These are phyloP conservation scores for Syzygium malaccense DNA, from an alignment of 441 rosid genomes.

Conservation along the genomic window DNA sequence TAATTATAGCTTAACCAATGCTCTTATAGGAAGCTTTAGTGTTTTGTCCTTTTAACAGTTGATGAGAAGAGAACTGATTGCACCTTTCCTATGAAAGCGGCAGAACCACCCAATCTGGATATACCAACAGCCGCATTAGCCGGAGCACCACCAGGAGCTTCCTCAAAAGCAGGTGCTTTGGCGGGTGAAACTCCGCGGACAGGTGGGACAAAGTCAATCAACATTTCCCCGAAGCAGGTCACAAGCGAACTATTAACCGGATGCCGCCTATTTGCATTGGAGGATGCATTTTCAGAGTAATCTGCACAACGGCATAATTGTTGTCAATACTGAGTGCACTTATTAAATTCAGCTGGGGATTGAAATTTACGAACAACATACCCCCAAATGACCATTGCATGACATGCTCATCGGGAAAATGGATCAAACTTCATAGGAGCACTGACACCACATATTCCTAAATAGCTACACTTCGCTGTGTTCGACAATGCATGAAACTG, in stretches of 20 bases:
- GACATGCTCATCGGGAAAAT: not conserved
- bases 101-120: constrained; percentile 82
- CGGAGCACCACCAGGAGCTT: constrained; percentile 99
- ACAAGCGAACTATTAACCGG: constrained; percentile 32
- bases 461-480: not conserved
- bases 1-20: not conserved
- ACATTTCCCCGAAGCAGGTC: constrained; percentile 88
- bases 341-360: not conserved
- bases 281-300: constrained; percentile 23
- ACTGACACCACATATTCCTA: not conserved
- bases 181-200: constrained; percentile 83
- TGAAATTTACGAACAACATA: not conserved
- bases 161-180: constrained; percentile 91
- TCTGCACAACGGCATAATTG: constrained; percentile 18
- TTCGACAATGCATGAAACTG: not conserved
- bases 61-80: not conserved
- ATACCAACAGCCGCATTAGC: constrained; percentile 96
- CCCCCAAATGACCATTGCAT: not conserved
- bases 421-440: not conserved
- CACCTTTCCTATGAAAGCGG: constrained; percentile 96
- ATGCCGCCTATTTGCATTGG: constrained; percentile 8
- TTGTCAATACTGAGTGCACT: not conserved
- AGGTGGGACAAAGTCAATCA: constrained; percentile 96
- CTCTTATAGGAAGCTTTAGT: not conserved
- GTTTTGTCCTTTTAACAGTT: not conserved